Base-by-base conservation (phyloP, 2,329 filamentous ascomycete genomes). In the Fusarium mangiferae region DNA sequence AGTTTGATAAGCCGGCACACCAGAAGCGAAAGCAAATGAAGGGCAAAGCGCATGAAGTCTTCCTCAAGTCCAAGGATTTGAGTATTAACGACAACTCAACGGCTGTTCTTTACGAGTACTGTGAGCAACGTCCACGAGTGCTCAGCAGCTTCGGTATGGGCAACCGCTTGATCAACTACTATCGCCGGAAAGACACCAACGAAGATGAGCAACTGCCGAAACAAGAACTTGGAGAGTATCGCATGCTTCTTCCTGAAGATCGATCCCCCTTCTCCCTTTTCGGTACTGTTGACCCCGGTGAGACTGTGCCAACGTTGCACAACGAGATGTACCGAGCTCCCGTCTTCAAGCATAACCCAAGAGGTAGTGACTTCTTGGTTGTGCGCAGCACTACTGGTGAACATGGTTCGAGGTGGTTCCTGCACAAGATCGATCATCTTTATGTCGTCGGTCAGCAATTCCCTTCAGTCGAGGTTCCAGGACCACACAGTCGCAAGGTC, bases 61-160 rank as follows among this genome's bases (percentile, higher is more conserved):
- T 95, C 82, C 89, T 90, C 35, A 90, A 90, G 28, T 94, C 95
- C 2, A 94, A 93, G 79, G 93, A 98, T 77, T 86, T 99, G 24
- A 94, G 93, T 33, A 86, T 98, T 76, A 93, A 90, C 71, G 96
- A 99, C 82, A 98, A 98, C 80, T 95, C 96, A 0, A 93, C 91
- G 46, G 92, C 94, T 26, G 88, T 98, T 10, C 88, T 99, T 20
- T 92, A 98, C 39, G 96, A 99, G 82, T 99, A 99, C 81, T 97
- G 94, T 14, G 96, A 99, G 82, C 95, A 98, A 78, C 92, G 94
- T 72, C 96, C 96, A 1, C 93, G 92, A 15, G 94, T 97, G 68
- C 86, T 99, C 70, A 98, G 96, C 48, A 98, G 97, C 80, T 98
- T 98, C 78, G 96, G 96, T 74, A 99, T 99, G 96, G 95, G 95